Evolutionary conservation across 1,284 basidiomycete genomes (phyloP).

Genomic region (Sporisorium graminicola): DNA sequence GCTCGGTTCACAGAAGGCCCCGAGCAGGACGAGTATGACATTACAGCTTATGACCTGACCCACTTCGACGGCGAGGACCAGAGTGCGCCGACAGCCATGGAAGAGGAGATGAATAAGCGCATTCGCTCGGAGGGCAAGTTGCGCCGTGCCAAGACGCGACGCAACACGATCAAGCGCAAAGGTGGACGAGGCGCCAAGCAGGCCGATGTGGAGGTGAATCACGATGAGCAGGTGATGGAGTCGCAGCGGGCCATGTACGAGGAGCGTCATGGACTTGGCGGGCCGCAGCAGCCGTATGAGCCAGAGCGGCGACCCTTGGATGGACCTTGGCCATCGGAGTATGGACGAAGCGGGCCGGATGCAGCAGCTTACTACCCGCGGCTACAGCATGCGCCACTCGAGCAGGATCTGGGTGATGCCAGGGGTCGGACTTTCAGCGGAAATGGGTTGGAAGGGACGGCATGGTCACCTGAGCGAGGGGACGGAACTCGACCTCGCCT

Average conservation of each 20-base stretch:
- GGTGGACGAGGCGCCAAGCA: conserved; percentile 33
- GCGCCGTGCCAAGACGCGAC: conserved; percentile 74
- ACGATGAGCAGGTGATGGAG: conserved; percentile 43
- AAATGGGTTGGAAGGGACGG: conserved; percentile 7
- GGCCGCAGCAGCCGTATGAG: conserved; percentile 20
- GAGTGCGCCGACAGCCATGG: conserved; percentile 74
- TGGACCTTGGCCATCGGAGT: conserved; percentile 10
- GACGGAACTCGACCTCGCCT: conserved; percentile 3
- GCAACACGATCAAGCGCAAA: conserved; percentile 48
- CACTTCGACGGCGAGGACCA: conserved; percentile 85
- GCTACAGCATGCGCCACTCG: conserved; percentile 2
- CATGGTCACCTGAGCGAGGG: conserved; percentile 12
- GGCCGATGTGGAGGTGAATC: conserved; percentile 19
- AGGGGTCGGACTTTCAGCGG: conserved; percentile 6
- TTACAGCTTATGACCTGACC: conserved; percentile 79
- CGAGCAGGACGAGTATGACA: conserved; percentile 72
- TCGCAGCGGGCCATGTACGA: conserved; percentile 53
- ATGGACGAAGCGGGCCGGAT: neutral
- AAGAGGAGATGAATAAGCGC: conserved; percentile 75
- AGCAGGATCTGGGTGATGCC: conserved; percentile 32
- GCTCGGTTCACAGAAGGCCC: conserved; percentile 68
- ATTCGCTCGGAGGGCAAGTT: conserved; percentile 79
- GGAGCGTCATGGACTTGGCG: conserved; percentile 19
- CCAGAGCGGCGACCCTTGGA: conserved; percentile 21
- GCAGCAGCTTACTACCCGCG: conserved; percentile 4